Percentiles rank a stretch among this genome's conserved stretches.
phyloP scores from a whole-genome alignment of 1,139 yeast genomes.

The Arxiozyma bovina region DNA sequence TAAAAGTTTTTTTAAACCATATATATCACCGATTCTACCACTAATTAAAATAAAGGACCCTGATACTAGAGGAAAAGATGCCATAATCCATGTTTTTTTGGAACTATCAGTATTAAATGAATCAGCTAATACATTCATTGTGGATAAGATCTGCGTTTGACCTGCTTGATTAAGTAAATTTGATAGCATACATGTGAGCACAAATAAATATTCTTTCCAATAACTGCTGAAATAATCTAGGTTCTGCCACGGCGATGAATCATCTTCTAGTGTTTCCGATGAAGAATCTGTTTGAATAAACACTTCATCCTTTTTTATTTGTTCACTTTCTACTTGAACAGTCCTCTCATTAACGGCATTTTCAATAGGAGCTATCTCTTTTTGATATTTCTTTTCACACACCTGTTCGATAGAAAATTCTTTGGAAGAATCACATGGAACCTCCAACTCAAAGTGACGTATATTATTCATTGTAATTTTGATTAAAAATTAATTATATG shows the following conservation, averaged over 20 bases:
- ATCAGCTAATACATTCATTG: conserved; percentile 28
- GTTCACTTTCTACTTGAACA: neutral
- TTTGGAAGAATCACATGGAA: neutral
- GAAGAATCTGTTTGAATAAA: conserved; percentile 9
- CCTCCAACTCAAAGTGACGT: neutral
- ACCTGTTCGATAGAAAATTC: neutral
- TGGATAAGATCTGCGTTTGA: conserved; percentile 29
- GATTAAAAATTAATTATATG: too few species aligned
- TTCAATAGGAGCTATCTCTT: neutral
- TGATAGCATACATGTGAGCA: conserved; percentile 34
- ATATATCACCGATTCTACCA: conserved; percentile 47
- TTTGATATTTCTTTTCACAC: neutral
- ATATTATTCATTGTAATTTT: neutral
- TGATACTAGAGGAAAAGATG: conserved; percentile 47
- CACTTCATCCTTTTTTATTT: neutral
- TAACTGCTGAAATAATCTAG: conserved; percentile 10
- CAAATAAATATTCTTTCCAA: conserved; percentile 30
- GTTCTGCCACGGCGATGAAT: conserved; percentile 7
- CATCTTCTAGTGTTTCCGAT: conserved; percentile 21
- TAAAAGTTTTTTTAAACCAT: conserved; percentile 40
- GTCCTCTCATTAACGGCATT: neutral
- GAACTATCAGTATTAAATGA: conserved; percentile 22
- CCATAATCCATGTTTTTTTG: conserved; percentile 48
- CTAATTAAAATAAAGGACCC: conserved; percentile 47
- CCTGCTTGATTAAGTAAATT: conserved; percentile 33